Conservation (phyloP, 2,329 filamentous ascomycete genomes). For the Ascochyta viciae-villosae region DNA sequence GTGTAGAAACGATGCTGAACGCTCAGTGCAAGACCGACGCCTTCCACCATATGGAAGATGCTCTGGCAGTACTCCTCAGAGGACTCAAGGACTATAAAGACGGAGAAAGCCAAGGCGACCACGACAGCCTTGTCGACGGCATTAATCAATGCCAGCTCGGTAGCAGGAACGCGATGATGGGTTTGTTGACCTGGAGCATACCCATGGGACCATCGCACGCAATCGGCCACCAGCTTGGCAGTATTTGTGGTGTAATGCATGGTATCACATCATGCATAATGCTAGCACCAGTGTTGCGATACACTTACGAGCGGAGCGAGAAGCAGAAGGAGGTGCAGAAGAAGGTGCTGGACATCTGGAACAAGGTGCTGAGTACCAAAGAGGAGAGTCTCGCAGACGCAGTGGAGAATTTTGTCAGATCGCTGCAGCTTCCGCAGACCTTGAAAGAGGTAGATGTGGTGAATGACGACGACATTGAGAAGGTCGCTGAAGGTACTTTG, state of each 20-base stretch:
- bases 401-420: slow-evolving; percentile 26
- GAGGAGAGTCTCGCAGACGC: slow-evolving; percentile 31
- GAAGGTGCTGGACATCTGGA: slow-evolving; percentile 29
- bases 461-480: slow-evolving; percentile 24
- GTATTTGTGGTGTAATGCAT: slow-evolving; percentile 30
- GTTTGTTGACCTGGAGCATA: slow-evolving; percentile 23
- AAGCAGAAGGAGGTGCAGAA: slow-evolving; percentile 19
- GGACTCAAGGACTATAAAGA: slow-evolving; percentile 28
- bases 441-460: slow-evolving; percentile 29
- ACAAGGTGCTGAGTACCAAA: slow-evolving; percentile 23
- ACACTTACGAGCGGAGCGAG: slow-evolving; percentile 19
- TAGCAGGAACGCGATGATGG: slow-evolving; percentile 30
- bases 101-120: slow-evolving; percentile 21
- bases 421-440: slow-evolving; percentile 25
- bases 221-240: slow-evolving; percentile 33
- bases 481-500: slow-evolving; percentile 32
- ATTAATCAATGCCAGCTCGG: slow-evolving; percentile 33
- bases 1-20: slow-evolving; percentile 37
- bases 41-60: slow-evolving; percentile 28
- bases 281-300: slow-evolving; percentile 28
- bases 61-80: slow-evolving; percentile 27
- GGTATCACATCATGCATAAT: slow-evolving; percentile 33
- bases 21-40: slow-evolving; percentile 21
- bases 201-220: slow-evolving; percentile 32
- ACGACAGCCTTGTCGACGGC: slow-evolving; percentile 23